Base-by-base conservation (phyloP, 305 asterid species). In the Withania somnifera region DNA sequence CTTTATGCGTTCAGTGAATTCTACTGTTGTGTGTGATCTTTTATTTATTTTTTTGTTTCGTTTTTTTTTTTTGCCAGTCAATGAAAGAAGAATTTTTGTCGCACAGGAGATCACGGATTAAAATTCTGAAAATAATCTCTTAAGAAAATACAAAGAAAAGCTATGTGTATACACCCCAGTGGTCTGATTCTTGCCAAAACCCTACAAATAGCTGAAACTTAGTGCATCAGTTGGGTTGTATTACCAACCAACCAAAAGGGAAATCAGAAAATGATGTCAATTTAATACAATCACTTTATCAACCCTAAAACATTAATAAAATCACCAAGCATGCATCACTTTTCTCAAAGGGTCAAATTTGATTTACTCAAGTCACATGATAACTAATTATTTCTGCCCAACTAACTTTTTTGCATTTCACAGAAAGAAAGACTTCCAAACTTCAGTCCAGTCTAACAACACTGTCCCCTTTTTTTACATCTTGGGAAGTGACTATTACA, bases 401-500 rank as follows among this genome's bases (percentile, higher is more conserved):
- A 85, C 87, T 20, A 87, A 87, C 92, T 75, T 75, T 73, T 75
- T 87, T 87, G 91, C 91, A 85, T 77, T 83, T 85, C 84, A 42
- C 89, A 85, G 79, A 77, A 77, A 86, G 24, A 77, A 54, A 71
- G 66, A 30, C 77, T 57, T 57, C 75, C 81, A 64, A 63, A 73
- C 40, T 28, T 51, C 45, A 69, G 28, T 28, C 17, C 60, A 75
- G 60, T 26, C 80, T 73, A 73, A 73, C 75, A 67, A 79, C 81
- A 78, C 83, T 60, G 81, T 86, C 83, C 54, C 78, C 47, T 60
- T 84, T 88, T 63, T 85, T 87, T 85, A 88, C 90, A 89, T 88
- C 87, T 89, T 81, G 87, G 90, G 84, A 85, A 83, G 89, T 83
- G 86, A 85, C 87, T 80, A 87, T 89, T 88, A 85, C 77, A 67